Evolutionary conservation across 192 early-diverging fungal genomes (phyloP).

Genomic region (Entomortierella lignicola): DNA sequence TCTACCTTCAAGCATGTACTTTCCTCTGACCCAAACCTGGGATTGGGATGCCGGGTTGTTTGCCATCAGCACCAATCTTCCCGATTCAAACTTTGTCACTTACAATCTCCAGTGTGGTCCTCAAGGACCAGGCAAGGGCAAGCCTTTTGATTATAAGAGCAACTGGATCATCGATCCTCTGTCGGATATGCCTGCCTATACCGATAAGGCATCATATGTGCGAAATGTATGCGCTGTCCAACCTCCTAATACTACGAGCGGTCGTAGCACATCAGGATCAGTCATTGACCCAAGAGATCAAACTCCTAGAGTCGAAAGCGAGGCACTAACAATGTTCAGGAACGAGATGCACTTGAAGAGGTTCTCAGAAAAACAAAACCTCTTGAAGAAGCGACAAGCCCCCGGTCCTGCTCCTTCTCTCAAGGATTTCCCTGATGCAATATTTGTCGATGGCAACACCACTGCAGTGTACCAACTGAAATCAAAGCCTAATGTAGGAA

Average conservation of each 20-base stretch:
- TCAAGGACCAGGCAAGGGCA: neutral
- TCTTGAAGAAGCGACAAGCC: neutral
- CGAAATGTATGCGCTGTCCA: constrained; percentile 3
- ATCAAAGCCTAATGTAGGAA: constrained; percentile 10
- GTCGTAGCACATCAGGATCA: neutral
- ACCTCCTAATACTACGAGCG: neutral
- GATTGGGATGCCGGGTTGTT: neutral
- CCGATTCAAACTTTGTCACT: neutral
- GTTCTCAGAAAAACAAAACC: neutral
- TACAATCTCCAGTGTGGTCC: constrained; percentile 8
- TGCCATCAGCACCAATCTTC: neutral
- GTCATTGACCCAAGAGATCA: too few relatives aligned
- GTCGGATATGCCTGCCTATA: neutral
- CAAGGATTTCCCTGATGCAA: neutral
- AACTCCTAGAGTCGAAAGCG: neutral
- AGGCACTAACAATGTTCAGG: neutral
- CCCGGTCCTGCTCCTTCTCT: neutral
- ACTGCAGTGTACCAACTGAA: constrained; percentile 33
- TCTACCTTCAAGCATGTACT: neutral
- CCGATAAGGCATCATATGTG: constrained; percentile 5
- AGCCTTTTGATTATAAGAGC: neutral
- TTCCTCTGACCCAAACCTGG: neutral
- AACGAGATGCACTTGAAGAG: neutral
- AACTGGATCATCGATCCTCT: neutral
- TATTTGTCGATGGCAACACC: constrained; percentile 2